A percentile compares a stretch with the other conserved stretches of the same genome.
Evolutionary conservation across 208 protist species (phyloP).

Genomic region (Wallacemonas sp.): DNA sequence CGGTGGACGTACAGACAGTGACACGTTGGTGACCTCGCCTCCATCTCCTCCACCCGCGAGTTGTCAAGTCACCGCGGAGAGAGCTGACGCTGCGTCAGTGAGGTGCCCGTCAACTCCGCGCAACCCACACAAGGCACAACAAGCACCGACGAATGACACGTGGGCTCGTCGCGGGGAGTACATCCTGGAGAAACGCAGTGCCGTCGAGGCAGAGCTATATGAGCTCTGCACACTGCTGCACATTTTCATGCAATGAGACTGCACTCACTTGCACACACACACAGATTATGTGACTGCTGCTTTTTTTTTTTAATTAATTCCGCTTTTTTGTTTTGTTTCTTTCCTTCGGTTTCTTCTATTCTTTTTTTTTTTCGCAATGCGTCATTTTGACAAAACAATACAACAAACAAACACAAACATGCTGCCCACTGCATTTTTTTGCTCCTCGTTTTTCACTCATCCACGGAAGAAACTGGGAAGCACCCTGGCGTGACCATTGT

Average conservation of each 20-base stretch:
- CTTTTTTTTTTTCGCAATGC: too few relatives aligned
- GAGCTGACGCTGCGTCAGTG: background rate
- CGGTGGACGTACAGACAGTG: too few relatives aligned
- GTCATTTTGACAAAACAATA: background rate
- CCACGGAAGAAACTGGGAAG: too few relatives aligned
- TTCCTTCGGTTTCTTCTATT: background rate
- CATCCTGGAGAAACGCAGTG: slow-evolving; percentile 6
- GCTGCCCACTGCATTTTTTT: background rate
- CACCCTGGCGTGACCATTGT: too few relatives aligned
- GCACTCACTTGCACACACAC: too few relatives aligned
- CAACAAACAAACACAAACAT: background rate
- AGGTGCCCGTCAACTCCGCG: background rate
- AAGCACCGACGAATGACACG: background rate
- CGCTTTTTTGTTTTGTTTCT: slow-evolving; percentile 14
- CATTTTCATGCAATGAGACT: slow-evolving; percentile 70
- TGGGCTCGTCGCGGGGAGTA: background rate
- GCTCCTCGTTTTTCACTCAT: background rate
- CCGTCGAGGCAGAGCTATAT: slow-evolving; percentile 41
- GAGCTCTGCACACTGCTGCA: slow-evolving; percentile 68
- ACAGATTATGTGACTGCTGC: slow-evolving; percentile 11
- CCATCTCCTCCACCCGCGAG: background rate
- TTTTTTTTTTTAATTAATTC: slow-evolving; percentile 12
- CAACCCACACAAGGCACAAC: background rate
- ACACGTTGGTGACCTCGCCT: too few relatives aligned
- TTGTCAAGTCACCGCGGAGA: background rate